Conservation (phyloP, 2,329 filamentous ascomycete genomes). For the Pseudogymnoascus sp. region DNA sequence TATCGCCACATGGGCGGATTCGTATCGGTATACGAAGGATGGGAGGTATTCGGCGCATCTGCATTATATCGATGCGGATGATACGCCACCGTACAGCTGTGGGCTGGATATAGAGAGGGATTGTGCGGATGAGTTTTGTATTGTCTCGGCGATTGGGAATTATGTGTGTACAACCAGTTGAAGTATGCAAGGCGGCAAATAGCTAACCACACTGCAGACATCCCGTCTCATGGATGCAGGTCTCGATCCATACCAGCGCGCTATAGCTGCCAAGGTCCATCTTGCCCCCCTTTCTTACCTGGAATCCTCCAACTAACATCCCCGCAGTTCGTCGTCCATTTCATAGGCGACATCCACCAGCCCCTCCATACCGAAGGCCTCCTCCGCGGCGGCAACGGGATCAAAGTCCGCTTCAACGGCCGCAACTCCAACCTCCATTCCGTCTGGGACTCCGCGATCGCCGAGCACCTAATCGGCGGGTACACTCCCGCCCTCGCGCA, state of each 20-base stretch:
- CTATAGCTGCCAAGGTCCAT: slow-evolving; percentile 49
- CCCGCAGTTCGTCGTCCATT: slow-evolving; percentile 49
- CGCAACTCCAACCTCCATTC: slow-evolving; percentile 58
- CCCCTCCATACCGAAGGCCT: slow-evolving; percentile 60
- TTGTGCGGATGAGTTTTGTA: slow-evolving; percentile 55
- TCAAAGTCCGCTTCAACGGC: slow-evolving; percentile 55
- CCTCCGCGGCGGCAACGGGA: slow-evolving; percentile 59
- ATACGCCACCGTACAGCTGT: slow-evolving; percentile 51
- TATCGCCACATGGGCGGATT: slow-evolving; percentile 62
- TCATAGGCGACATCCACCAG: slow-evolving; percentile 57
- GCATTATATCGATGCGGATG: slow-evolving; percentile 64
- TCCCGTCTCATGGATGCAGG: slow-evolving; percentile 41
- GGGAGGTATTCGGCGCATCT: slow-evolving; percentile 55
- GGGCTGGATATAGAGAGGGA: slow-evolving; percentile 52
- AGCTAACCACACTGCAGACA: slow-evolving; percentile 45
- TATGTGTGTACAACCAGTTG: slow-evolving; percentile 19
- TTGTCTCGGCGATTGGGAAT: slow-evolving; percentile 40
- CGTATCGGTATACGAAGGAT: slow-evolving; percentile 53
- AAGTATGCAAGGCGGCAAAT: not conserved
- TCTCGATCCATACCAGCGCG: slow-evolving; percentile 40
- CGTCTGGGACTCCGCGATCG: slow-evolving; percentile 66
- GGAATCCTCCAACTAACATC: not conserved
- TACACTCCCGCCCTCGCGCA: slow-evolving; percentile 42
- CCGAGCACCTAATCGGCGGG: slow-evolving; percentile 57
- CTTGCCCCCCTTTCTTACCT: not conserved